Base-by-base conservation (phyloP, 495 filamentous ascomycete genomes). In the Penicillium canariense region DNA sequence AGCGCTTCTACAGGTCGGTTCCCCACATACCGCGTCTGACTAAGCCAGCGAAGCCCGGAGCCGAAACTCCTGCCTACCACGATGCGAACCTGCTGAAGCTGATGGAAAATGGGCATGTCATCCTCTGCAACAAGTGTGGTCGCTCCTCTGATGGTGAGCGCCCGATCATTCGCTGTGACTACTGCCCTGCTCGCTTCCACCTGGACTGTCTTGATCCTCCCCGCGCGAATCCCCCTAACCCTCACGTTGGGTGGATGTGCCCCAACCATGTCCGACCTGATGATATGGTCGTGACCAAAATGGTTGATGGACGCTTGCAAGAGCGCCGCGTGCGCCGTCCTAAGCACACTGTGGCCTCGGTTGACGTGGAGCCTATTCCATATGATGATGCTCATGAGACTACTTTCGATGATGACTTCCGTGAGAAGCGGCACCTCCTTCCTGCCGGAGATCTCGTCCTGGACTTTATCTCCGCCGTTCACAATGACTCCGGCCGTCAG, bases 121-220 rank as follows among this genome's bases (percentile, higher is more conserved):
- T 91, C 45, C 72, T 91, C 32, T 97, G 92, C 65, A 80, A 82
- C 62, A 62, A 66, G 18, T 97, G 92, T 69, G 76, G 84, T 40
- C 78, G 77, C 55, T 78, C 82, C 18, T 77, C 82, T 26, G 60
- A 78, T 12, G 77, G 78, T 48, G 73, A 72, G 61, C 72, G 81
- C 14, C 76, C 83, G 54, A 90, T 93, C 38, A 84, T 95, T 52
- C 81, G 85, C 5, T 96, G 91, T 71, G 89, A 89, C 61, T 86
- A 84, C 58, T 98, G 94, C 67, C 79, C 80, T 2, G 75, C 87
- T 20, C 79, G 80, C 30, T 98, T 91, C 84, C 94, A 98, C 72
- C 73, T 97, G 14, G 93, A 97, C 71, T 98, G 94, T 70, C 73
- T 94, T 14, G 84, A 91, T 65, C 89, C 90, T 3, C 95, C 95